Evolutionary conservation across 108 stramenopile species (phyloP).

Genomic region (Chaetoceros muelleri): DNA sequence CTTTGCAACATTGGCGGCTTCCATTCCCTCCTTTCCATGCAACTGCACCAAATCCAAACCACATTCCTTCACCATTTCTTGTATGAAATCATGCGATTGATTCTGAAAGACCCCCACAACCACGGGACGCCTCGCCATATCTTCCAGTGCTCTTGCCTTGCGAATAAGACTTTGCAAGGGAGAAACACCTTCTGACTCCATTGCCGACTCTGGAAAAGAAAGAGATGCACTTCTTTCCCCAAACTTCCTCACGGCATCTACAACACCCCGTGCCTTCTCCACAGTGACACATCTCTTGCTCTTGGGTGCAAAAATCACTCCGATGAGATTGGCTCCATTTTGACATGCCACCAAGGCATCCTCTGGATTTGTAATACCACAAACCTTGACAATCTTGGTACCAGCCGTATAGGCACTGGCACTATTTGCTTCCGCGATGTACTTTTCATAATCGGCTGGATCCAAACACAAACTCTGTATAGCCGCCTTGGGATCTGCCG

Average conservation of each 20-base stretch:
- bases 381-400: constrained; percentile 85
- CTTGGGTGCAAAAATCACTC: constrained; percentile 89
- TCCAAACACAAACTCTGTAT: constrained; percentile 79
- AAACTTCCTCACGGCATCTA: constrained; percentile 68
- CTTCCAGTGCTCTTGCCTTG: constrained; percentile 43
- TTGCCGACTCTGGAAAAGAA: constrained; percentile 6
- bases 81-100: constrained; percentile 71
- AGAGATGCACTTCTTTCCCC: constrained; percentile 68
- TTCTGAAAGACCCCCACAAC: constrained; percentile 97
- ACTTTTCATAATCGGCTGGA: constrained; percentile 49
- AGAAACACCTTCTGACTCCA: constrained; percentile 5
- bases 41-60: constrained; percentile 96
- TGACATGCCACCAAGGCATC: constrained; percentile 88
- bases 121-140: constrained; percentile 52
- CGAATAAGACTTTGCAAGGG: constrained; percentile 36
- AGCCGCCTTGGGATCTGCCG: constrained; percentile 70
- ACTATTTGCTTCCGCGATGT: constrained; percentile 2
- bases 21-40: constrained; percentile 91
- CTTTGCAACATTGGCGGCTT: constrained; percentile 39
- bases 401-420: constrained; percentile 67
- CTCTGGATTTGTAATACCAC: constrained; percentile 85
- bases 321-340: constrained; percentile 89
- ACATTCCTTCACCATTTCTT: constrained; percentile 56
- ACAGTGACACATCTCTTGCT: constrained; percentile 67
- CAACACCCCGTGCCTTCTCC: constrained; percentile 66